Percentiles rank a stretch among this genome's conserved stretches.
Conservation (phyloP, 768 basidiomycete species). For the Psilocybe cubensis region DNA sequence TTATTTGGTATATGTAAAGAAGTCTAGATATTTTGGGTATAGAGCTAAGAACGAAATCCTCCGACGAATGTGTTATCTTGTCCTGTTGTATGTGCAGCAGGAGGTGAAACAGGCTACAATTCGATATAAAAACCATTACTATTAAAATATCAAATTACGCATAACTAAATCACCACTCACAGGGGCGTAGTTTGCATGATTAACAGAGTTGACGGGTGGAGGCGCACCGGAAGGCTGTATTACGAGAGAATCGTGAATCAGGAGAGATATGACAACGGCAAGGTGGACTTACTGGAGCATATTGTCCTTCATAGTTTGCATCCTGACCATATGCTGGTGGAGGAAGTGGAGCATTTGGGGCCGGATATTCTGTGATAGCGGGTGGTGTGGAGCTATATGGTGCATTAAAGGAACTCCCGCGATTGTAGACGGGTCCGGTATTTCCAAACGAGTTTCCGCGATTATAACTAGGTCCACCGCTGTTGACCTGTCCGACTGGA, state of each 20-base stretch:
- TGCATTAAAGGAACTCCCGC: neutral
- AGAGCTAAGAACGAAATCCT: too few relatives aligned
- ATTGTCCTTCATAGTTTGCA: neutral
- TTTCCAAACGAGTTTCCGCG: too few relatives aligned
- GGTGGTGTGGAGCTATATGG: neutral
- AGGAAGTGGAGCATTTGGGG: neutral
- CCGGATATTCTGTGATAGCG: conserved; percentile 3
- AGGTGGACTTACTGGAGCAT: conserved; percentile 4
- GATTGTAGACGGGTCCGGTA: conserved; percentile 1
- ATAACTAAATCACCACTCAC: neutral
- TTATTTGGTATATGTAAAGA: too few relatives aligned
- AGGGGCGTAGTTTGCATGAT: neutral
- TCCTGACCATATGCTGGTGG: conserved; percentile 17
- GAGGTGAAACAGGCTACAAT: conserved; percentile 11
- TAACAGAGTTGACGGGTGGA: neutral
- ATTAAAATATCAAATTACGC: neutral
- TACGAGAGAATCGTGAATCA: neutral
- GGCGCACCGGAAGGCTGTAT: neutral
- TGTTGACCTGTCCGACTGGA: neutral
- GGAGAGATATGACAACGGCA: neutral
- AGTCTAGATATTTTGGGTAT: too few relatives aligned
- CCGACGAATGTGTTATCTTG: neutral
- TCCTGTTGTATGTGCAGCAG: conserved; percentile 11
- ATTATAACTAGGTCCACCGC: neutral
- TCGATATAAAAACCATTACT: neutral